These are phyloP conservation scores for Neurospora tetraspora DNA, from an alignment of 495 filamentous ascomycete genomes.

Conservation along the genomic window DNA sequence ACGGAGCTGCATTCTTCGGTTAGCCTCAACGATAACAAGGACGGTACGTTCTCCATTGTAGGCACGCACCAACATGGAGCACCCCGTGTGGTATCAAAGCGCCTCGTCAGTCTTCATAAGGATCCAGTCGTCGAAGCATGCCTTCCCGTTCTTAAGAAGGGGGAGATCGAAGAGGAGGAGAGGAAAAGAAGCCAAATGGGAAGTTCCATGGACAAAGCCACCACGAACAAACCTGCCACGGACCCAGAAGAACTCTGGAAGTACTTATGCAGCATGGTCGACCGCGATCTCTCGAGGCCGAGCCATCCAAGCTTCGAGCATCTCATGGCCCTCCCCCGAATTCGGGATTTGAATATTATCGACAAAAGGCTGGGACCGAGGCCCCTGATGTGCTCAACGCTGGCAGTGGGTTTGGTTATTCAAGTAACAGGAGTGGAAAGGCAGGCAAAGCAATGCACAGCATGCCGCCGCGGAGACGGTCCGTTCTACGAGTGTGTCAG, in stretches of 20 bases:
- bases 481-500: background rate
- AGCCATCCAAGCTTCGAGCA: background rate
- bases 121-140: background rate
- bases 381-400: background rate
- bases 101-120: background rate
- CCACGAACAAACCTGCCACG: background rate
- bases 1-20: conserved; percentile 9
- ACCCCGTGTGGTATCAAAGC: background rate
- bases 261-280: background rate
- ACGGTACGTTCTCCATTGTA: conserved; percentile 24
- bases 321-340: background rate
- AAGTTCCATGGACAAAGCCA: background rate
- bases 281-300: background rate
- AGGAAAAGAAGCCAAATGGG: background rate
- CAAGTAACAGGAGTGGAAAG: background rate
- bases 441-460: background rate
- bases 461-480: background rate
- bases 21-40: conserved; percentile 27
- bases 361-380: background rate
- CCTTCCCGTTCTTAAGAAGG: background rate
- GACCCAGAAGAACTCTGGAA: background rate
- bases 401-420: background rate
- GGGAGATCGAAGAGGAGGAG: background rate
- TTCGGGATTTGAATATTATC: background rate
- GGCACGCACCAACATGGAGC: background rate